Percentiles rank a stretch among this genome's conserved stretches.
phyloP scores from a whole-genome alignment of 2,329 filamentous ascomycete genomes.

The Bipolaris cookei region DNA sequence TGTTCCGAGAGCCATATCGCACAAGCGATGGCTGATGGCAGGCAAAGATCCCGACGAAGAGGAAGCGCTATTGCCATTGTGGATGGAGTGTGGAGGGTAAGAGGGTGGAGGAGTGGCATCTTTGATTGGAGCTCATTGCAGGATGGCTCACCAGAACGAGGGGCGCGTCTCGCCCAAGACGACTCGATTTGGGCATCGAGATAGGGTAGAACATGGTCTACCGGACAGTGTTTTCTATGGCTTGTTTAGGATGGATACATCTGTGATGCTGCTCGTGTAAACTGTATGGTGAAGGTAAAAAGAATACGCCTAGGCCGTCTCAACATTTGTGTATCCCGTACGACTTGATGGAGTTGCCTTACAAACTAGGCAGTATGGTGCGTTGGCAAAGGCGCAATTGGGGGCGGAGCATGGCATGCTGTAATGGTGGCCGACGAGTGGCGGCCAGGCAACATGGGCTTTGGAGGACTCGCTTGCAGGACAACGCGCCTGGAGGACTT shows the following conservation, averaged over 20 bases:
- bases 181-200: slow-evolving; percentile 27
- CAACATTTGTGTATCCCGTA: slow-evolving; percentile 16
- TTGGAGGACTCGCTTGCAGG: slow-evolving; percentile 22
- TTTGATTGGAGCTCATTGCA: slow-evolving; percentile 30
- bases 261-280: neutral
- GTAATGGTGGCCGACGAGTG: slow-evolving; percentile 24
- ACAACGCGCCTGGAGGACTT: slow-evolving; percentile 16
- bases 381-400: slow-evolving; percentile 17
- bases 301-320: slow-evolving; percentile 29
- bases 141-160: slow-evolving; percentile 28
- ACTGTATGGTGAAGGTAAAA: slow-evolving; percentile 17
- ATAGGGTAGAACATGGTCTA: slow-evolving; percentile 35
- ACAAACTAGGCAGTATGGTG: slow-evolving; percentile 8
- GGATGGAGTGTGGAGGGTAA: slow-evolving; percentile 22
- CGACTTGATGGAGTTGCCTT: slow-evolving; percentile 13
- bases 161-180: slow-evolving; percentile 29
- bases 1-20: slow-evolving; percentile 19
- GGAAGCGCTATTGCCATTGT: slow-evolving; percentile 10
- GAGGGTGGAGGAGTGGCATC: slow-evolving; percentile 22
- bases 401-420: slow-evolving; percentile 41
- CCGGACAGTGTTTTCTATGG: slow-evolving; percentile 10
- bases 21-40: slow-evolving; percentile 32
- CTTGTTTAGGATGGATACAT: slow-evolving; percentile 15
- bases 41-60: slow-evolving; percentile 28
- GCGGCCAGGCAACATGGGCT: slow-evolving; percentile 29